Base-by-base conservation (phyloP, 75 land plant genomes). In the Larix kaempferi region DNA sequence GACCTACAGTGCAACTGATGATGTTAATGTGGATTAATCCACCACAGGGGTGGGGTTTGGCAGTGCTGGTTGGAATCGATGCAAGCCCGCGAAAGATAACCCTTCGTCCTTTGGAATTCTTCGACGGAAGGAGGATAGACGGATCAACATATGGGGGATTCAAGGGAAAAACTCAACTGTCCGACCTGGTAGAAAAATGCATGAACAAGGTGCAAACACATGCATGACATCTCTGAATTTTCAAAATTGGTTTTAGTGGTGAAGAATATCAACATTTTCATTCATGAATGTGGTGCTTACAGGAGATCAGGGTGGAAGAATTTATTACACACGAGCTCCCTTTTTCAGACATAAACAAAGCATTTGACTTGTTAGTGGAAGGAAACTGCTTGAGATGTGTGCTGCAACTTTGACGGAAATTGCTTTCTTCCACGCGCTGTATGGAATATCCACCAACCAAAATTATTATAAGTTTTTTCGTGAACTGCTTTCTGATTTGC, bases 311-410 rank as follows among this genome's bases (percentile, higher is more conserved):
- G 17, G 56, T 83, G 71, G 85, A 86, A 6, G 73, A 79, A 3
- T 86, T 83, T 78, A 80, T 86, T 57, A 86, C 88, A 2, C 79
- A 86, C 57, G 79, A 76, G 14, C 56, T 80, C 57, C 82, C 88
- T 12, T 77, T 86, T 63, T 77, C 79, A 37, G 57, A 86, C 19
- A 86, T 86, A 60, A 86, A 86, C 74, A 63, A 83, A 58, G 85
- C 88, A 13, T 80, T 86, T 56, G 74, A 77, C 11, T 65, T 83
- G 5, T 19, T 86, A 37, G 39, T 61, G 10, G 71, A 67, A 41
- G 88, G 88, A 17, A 29, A 74, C 15, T 72, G 82, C 23, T 77
- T 86, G 27, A 71, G 88, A 55, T 86, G 86, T 29, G 33, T 29
- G 33, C 33, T 29, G 33, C 33, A 29, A 0, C 33, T 29, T 29